Conservation (phyloP, 768 basidiomycete species). For the Pholiota microspora region DNA sequence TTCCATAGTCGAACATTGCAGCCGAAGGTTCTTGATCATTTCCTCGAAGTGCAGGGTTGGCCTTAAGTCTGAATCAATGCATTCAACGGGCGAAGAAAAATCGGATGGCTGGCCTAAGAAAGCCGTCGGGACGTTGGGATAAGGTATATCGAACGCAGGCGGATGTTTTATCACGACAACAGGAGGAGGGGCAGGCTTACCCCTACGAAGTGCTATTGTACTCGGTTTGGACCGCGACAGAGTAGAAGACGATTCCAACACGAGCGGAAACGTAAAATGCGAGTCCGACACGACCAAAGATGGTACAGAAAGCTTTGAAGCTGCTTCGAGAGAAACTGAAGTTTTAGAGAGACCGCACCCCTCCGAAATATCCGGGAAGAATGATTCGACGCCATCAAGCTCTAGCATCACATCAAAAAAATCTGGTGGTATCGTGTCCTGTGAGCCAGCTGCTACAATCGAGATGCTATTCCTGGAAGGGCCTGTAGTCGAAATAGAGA, state of each 20-base stretch:
- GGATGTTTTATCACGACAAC: constrained; percentile 21
- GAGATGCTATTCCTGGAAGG: background rate
- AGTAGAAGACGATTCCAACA: constrained; percentile 31
- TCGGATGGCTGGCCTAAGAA: constrained; percentile 40
- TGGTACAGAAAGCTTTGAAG: constrained; percentile 22
- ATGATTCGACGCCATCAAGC: constrained; percentile 31
- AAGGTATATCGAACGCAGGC: constrained; percentile 21
- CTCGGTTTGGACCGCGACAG: constrained; percentile 14
- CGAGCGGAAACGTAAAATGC: constrained; percentile 33
- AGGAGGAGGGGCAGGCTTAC: constrained; percentile 32
- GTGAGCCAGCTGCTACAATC: background rate
- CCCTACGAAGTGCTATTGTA: constrained; percentile 35
- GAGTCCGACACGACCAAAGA: constrained; percentile 43
- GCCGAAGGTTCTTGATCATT: constrained; percentile 44
- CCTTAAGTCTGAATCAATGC: constrained; percentile 1
- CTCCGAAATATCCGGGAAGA: constrained; percentile 30
- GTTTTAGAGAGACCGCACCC: constrained; percentile 16
- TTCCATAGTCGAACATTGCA: constrained; percentile 30
- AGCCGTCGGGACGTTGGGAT: constrained; percentile 43
- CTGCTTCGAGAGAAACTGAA: constrained; percentile 13
- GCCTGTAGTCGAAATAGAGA: background rate
- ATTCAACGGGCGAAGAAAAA: constrained; percentile 29
- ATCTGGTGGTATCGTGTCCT: background rate
- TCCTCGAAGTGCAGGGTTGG: constrained; percentile 28
- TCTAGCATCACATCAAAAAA: background rate